Conservation (phyloP, 1,284 basidiomycete species). For the Mycocalia duriaeana region DNA sequence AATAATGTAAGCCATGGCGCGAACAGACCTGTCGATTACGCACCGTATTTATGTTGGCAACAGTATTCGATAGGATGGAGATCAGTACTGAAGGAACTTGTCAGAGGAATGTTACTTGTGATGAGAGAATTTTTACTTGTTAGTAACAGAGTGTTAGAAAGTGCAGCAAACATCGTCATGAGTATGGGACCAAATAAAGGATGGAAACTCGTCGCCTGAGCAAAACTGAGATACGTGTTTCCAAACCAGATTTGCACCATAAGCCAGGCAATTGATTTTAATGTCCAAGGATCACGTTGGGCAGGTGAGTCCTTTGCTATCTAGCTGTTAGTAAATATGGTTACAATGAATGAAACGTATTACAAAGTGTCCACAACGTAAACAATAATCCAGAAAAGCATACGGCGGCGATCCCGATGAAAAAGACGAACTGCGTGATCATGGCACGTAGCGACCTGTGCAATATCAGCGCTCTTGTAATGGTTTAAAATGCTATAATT, state of each 20-base stretch:
- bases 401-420: constrained; percentile 77
- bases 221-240: constrained; percentile 70
- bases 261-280: constrained; percentile 73
- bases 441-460: constrained; percentile 68
- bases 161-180: constrained; percentile 80
- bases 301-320: constrained; percentile 17
- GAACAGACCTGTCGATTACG: too few relatives aligned
- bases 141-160: constrained; percentile 75
- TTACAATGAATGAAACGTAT: not conserved
- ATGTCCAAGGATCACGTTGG: constrained; percentile 48
- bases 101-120: too few relatives aligned
- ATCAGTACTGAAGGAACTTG: constrained; percentile 57
- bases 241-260: constrained; percentile 85
- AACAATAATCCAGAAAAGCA: constrained; percentile 86
- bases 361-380: constrained; percentile 76
- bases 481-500: constrained; percentile 12
- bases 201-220: constrained; percentile 72
- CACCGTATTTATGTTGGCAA: constrained; percentile 74
- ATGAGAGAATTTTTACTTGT: constrained; percentile 72
- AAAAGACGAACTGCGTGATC: constrained; percentile 78
- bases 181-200: constrained; percentile 81
- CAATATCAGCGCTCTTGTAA: constrained; percentile 1
- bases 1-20: too few relatives aligned
- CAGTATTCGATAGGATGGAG: constrained; percentile 83
- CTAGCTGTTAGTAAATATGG: not conserved